Percentiles rank a stretch among this genome's conserved stretches.
Evolutionary conservation across 1,284 basidiomycete genomes (phyloP).

Genomic region (Microbotryomycetes sp.): DNA sequence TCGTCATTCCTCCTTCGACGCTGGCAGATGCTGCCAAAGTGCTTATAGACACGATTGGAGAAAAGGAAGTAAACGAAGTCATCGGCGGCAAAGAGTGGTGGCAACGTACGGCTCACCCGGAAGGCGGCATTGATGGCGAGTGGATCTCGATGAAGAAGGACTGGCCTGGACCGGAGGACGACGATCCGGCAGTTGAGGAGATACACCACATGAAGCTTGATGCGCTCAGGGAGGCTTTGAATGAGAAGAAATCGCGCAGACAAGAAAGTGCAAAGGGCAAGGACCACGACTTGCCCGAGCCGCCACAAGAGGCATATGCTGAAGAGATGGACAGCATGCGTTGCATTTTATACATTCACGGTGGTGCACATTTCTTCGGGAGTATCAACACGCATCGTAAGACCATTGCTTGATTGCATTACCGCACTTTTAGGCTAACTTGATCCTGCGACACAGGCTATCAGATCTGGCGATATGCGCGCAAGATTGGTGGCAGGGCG

Average conservation of each 20-base stretch:
- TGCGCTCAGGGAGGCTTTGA: neutral
- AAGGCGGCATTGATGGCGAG: conserved; percentile 70
- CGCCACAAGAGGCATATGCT: conserved; percentile 32
- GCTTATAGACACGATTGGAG: conserved; percentile 75
- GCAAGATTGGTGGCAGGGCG: conserved; percentile 80
- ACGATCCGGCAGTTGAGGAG: conserved; percentile 4
- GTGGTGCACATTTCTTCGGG: conserved; percentile 42
- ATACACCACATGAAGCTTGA: neutral
- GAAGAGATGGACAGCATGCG: conserved; percentile 75
- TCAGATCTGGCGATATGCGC: conserved; percentile 61
- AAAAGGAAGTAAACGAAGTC: conserved; percentile 63
- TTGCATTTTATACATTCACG: conserved; percentile 72
- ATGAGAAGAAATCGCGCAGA: conserved; percentile 15
- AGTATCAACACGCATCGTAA: conserved; percentile 46
- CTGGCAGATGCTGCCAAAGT: conserved; percentile 70
- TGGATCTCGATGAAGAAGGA: conserved; percentile 67
- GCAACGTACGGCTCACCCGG: conserved; percentile 75
- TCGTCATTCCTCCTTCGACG: conserved; percentile 55
- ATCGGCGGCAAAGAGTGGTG: conserved; percentile 94
- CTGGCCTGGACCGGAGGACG: conserved; percentile 33
- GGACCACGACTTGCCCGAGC: conserved; percentile 32
- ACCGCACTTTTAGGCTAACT: too few relatives aligned
- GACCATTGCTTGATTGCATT: too few relatives aligned
- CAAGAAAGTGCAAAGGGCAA: conserved; percentile 37
- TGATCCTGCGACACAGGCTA: neutral